Evolutionary conservation across 768 basidiomycete species (phyloP), one percentile per base, ranked within the genome.

Genomic region (Cystobasidium onofrii): DNA sequence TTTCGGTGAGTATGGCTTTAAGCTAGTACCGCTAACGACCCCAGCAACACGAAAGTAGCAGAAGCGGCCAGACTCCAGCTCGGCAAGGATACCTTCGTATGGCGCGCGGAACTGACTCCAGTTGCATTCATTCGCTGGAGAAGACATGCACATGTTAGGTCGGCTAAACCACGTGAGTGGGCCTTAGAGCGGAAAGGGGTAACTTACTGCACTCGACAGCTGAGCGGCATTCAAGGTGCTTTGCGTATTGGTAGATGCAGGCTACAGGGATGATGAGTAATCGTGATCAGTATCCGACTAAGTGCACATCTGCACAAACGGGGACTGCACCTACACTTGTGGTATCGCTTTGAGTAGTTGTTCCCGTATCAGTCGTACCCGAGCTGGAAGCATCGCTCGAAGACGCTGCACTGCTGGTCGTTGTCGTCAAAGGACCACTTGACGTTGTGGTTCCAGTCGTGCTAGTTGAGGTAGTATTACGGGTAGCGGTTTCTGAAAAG

Each of bases 41-140:
- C 63, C 36, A 43, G 33, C 3, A 64, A 10, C n/a, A 64, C 63
- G 25, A 64, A 36, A 2, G 34, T 13, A 17, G 63, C 25, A 13
- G 43, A 44, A 44, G 43, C 63, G 33, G 39, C 33, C 41, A 44
- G 31, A 29, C 17, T 60, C 57, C 57, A 60, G 25, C 6, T 60
- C 15, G 57, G 23, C 12, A 60, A 23, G 3, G 36, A 39, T 39
- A 29, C 31, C 23, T 36, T 27, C 63, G 25, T 9, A 27, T 27
- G 18, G 18, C 23, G 39, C 2, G 69, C 69, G n/a, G 69, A 23
- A 25, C 69, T 71, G 52, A 71, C 69, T 57, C 69, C 69, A 20
- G 69, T 71, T 17, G 69, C 69, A 31, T 71, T 71, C 20, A 52
- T 52, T n/a, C 52, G 50, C 69, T 71, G 34, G n/a, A n/a, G n/a